A percentile compares a stretch with the other conserved stretches of the same genome.
phyloP scores from a whole-genome alignment of 2,329 filamentous ascomycete species.

The Alternaria incomplexa region DNA sequence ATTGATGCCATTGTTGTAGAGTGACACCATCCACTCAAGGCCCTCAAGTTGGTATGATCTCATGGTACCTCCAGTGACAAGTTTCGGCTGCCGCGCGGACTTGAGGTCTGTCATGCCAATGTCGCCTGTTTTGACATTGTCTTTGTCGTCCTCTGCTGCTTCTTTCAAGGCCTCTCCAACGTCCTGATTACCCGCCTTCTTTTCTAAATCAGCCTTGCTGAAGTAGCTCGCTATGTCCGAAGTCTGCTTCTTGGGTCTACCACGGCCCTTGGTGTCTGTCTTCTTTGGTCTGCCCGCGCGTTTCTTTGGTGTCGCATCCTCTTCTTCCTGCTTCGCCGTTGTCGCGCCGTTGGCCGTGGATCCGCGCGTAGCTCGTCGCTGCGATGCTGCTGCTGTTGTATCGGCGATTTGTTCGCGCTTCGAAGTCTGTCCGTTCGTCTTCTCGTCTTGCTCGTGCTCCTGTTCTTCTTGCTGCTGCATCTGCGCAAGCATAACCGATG shows the following conservation, averaged over 20 bases:
- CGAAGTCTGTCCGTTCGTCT: slow-evolving; percentile 52
- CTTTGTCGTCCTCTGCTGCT: slow-evolving; percentile 63
- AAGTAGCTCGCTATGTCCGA: slow-evolving; percentile 65
- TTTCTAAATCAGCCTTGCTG: slow-evolving; percentile 63
- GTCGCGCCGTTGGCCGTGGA: slow-evolving; percentile 26
- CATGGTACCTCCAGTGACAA: slow-evolving; percentile 89
- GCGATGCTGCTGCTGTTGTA: slow-evolving; percentile 52
- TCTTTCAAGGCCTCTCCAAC: slow-evolving; percentile 65
- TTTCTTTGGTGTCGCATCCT: slow-evolving; percentile 28
- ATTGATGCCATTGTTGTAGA: slow-evolving; percentile 89
- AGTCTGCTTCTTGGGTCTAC: slow-evolving; percentile 48
- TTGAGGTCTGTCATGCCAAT: slow-evolving; percentile 71
- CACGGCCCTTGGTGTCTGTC: slow-evolving; percentile 39
- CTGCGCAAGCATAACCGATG: slow-evolving; percentile 59
- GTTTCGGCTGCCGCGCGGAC: slow-evolving; percentile 83
- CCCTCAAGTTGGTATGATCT: slow-evolving; percentile 93
- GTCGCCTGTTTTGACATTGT: slow-evolving; percentile 64
- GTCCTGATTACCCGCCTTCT: slow-evolving; percentile 59
- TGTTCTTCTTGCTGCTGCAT: slow-evolving; percentile 60
- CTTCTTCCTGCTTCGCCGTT: slow-evolving; percentile 20
- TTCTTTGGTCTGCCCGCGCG: slow-evolving; percentile 50
- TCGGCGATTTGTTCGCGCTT: slow-evolving; percentile 57
- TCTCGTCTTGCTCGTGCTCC: slow-evolving; percentile 54
- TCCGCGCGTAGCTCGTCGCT: slow-evolving; percentile 54
- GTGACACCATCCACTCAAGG: slow-evolving; percentile 83